Evolutionary conservation across 2,329 filamentous ascomycete genomes (phyloP), one percentile per base, ranked within the genome.

Genomic region (Sclerotinia sclerotiorum): DNA sequence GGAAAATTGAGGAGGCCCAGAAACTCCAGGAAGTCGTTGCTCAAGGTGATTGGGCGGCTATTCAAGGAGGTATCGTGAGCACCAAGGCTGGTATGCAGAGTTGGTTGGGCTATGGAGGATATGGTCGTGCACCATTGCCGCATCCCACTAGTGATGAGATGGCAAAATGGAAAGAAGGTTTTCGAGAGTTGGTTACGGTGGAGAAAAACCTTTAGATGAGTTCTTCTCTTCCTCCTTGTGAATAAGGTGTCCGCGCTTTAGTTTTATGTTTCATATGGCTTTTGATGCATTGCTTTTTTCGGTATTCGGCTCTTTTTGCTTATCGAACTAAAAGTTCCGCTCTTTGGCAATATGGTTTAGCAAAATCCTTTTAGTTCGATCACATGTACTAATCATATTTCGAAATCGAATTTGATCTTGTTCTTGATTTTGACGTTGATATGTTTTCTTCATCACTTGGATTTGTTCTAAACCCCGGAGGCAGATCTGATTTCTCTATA

Each of bases 41-140:
- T 1, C 80, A 84, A 46, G 89, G 87, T 29, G 89, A 92, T 78
- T 91, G 89, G 89, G 84, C 83, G 0, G 87, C 87, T 58, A 91
- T 90, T 70, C 84, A 90, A 74, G 87, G 87, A 19, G 89, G 89
- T 0, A 87, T 91, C 72, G 84, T 90, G 42, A 88, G 87, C 5
- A 89, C 89, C 70, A 92, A 92, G 81, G 84, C 86, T 57, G 88
- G 83, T 1, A 77, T 92, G 75, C 81, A 87, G 76, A 81, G 82
- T 39, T 88, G 87, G 76, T 86, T 84, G 72, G 87, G 86, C 10
- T 92, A 92, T 73, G 89, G 89, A 84, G 77, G 82, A 39, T 80
- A 78, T 69, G 81, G 78, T 42, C 79, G 83, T 62, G 81, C 79
- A 70, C 84, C 84, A 39, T 79, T 86, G 63, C 84, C 84, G 48